A percentile compares a stretch with the other conserved stretches of the same genome.
Evolutionary conservation across 2,329 filamentous ascomycete species (phyloP).

Genomic region (Colletotrichum tanaceti): DNA sequence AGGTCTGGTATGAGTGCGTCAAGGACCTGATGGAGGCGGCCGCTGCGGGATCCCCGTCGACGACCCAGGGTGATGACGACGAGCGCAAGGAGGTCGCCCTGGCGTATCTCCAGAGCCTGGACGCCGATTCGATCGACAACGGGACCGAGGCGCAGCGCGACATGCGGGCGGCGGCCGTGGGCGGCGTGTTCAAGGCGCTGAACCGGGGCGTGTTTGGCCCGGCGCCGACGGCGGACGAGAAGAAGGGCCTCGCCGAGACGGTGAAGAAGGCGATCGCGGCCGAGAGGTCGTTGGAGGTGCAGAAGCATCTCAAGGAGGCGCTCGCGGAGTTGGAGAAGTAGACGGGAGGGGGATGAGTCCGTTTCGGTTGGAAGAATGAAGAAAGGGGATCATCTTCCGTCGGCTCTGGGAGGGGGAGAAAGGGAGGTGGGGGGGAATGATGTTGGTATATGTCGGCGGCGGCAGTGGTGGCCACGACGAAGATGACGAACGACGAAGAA

Average conservation of each 20-base stretch:
- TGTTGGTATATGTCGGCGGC: conserved; percentile 3
- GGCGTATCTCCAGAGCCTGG: conserved; percentile 60
- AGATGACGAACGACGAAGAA: not conserved
- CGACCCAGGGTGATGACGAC: conserved; percentile 30
- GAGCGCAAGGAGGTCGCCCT: conserved; percentile 44
- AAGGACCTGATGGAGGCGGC: conserved; percentile 58
- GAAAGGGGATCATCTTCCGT: not conserved
- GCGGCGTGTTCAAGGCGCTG: conserved; percentile 55
- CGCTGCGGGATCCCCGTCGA: conserved; percentile 49
- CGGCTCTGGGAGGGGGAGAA: not conserved
- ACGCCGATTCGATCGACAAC: conserved; percentile 57
- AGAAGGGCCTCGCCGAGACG: conserved; percentile 45
- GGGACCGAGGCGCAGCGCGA: conserved; percentile 65
- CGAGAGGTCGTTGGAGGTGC: conserved; percentile 60
- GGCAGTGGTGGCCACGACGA: not conserved
- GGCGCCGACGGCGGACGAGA: conserved; percentile 38
- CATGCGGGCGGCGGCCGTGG: conserved; percentile 59
- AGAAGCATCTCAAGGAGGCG: conserved; percentile 56
- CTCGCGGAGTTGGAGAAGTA: conserved; percentile 46
- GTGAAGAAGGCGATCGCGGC: conserved; percentile 51
- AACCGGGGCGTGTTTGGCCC: conserved; percentile 57
- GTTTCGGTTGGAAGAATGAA: not conserved
- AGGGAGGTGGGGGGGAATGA: too few relatives aligned
- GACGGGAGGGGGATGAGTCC: not conserved
- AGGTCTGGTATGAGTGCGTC: conserved; percentile 64